Conservation (phyloP, 2,329 filamentous ascomycete species). For the Diplodia intermedia region DNA sequence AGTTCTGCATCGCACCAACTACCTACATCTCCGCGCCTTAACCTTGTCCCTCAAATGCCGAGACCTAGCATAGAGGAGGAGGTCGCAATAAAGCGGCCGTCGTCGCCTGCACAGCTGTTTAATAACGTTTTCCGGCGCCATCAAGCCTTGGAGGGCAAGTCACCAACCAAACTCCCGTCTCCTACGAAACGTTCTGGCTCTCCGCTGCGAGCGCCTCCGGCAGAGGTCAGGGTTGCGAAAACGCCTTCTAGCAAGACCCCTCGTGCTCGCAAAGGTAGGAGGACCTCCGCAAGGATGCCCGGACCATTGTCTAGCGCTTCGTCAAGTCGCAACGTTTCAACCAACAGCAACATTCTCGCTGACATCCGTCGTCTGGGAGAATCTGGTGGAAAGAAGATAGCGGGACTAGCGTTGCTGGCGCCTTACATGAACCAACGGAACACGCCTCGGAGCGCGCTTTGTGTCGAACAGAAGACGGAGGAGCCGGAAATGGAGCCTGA, state of each 20-base stretch:
- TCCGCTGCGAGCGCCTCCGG: conserved; percentile 2
- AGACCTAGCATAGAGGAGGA: background rate
- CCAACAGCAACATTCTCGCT: conserved; percentile 31
- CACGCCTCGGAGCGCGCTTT: background rate
- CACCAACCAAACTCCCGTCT: conserved; percentile 8
- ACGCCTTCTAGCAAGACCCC: conserved; percentile 26
- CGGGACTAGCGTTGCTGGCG: conserved; percentile 25
- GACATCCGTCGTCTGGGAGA: conserved; percentile 30
- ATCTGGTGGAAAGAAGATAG: conserved; percentile 16
- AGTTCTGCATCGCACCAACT: conserved; percentile 13
- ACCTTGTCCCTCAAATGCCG: conserved; percentile 7
- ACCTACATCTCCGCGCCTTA: conserved; percentile 2
- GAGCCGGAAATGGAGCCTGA: background rate
- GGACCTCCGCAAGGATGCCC: conserved; percentile 25
- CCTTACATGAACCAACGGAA: conserved; percentile 29
- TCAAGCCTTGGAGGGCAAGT: background rate
- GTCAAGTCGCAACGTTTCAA: conserved; percentile 6
- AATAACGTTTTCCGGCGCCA: background rate
- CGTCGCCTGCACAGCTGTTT: background rate
- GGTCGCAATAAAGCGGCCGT: background rate
- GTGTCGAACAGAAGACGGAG: background rate
- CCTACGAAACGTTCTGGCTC: conserved; percentile 4
- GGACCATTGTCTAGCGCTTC: conserved; percentile 6
- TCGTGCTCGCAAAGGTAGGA: conserved; percentile 17
- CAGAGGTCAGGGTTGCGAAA: conserved; percentile 24